phyloP scores from a whole-genome alignment of 805 yeast genomes.

The Myxozyma monticola region DNA sequence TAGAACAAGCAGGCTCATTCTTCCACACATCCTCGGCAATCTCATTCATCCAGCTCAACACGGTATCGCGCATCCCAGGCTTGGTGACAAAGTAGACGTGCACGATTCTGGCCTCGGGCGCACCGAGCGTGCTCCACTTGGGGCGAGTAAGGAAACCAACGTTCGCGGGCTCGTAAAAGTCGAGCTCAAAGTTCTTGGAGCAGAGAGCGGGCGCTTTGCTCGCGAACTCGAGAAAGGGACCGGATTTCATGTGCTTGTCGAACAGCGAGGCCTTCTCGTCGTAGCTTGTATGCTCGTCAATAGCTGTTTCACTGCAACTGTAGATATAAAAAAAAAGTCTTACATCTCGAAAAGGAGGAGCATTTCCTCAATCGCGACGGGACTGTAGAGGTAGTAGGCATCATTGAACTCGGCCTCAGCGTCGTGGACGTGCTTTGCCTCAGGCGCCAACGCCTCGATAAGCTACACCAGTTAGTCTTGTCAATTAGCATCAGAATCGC shows the following conservation, averaged over 20 bases:
- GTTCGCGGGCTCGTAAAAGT: constrained; percentile 19
- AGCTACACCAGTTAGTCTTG: constrained; percentile 6
- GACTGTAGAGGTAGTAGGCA: constrained; percentile 17
- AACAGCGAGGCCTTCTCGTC: constrained; percentile 9
- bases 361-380: constrained; percentile 5
- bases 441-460: constrained; percentile 18
- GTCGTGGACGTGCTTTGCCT: constrained; percentile 13
- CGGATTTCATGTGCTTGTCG: constrained; percentile 18
- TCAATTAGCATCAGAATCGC: not conserved
- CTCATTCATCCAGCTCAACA: constrained; percentile 77
- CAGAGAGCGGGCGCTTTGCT: constrained; percentile 4
- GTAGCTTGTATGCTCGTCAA: constrained; percentile 12
- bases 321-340: not conserved
- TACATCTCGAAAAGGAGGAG: constrained; percentile 25
- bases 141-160: constrained; percentile 28
- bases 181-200: constrained; percentile 12
- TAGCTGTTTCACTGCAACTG: not conserved
- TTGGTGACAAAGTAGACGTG: constrained; percentile 11
- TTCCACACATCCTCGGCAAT: constrained; percentile 12
- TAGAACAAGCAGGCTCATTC: constrained; percentile 19
- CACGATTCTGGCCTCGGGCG: constrained; percentile 11
- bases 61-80: constrained; percentile 58
- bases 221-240: constrained; percentile 18
- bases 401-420: constrained; percentile 11
- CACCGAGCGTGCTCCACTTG: constrained; percentile 1